Evolutionary conservation across 441 rosid genomes (phyloP).

Genomic region (Geranium incanum): DNA sequence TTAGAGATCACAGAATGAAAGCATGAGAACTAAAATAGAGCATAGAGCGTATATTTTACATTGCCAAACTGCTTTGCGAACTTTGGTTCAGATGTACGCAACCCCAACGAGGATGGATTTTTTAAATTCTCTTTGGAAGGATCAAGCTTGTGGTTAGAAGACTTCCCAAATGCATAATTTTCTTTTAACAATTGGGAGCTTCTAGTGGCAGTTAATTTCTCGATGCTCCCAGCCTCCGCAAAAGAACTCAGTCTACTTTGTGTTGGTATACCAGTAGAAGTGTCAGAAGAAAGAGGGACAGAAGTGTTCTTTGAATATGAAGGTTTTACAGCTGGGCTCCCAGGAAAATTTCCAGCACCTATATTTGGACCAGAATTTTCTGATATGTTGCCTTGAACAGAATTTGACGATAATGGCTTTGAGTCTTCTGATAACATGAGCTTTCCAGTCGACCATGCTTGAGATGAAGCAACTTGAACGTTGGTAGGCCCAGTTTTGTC

Average conservation of each 20-base stretch:
- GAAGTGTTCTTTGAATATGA: conserved; percentile 29
- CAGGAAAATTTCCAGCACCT: conserved; percentile 31
- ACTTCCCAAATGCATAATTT: conserved; percentile 44
- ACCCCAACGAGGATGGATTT: conserved; percentile 30
- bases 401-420: conserved; percentile 27
- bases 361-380: conserved; percentile 25
- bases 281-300: conserved; percentile 27
- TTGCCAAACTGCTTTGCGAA: conserved; percentile 66
- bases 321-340: conserved; percentile 38
- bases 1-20: background rate
- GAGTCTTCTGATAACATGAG: conserved; percentile 25
- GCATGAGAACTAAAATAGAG: background rate
- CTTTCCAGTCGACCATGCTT: conserved; percentile 41
- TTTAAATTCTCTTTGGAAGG: conserved; percentile 36
- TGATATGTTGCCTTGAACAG: conserved; percentile 27
- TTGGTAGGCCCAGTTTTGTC: conserved; percentile 30
- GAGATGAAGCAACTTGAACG: conserved; percentile 32
- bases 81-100: conserved; percentile 42
- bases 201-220: conserved; percentile 52
- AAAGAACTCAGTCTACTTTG: conserved; percentile 30
- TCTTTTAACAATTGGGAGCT: conserved; percentile 43
- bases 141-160: conserved; percentile 35
- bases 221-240: conserved; percentile 38
- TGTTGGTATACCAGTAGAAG: conserved; percentile 26
- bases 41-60: conserved; percentile 35